Percentiles rank a stretch among this genome's conserved stretches.
These are phyloP conservation scores for Neurospora cerealis DNA, from an alignment of 495 filamentous ascomycete genomes.

Conservation along the genomic window DNA sequence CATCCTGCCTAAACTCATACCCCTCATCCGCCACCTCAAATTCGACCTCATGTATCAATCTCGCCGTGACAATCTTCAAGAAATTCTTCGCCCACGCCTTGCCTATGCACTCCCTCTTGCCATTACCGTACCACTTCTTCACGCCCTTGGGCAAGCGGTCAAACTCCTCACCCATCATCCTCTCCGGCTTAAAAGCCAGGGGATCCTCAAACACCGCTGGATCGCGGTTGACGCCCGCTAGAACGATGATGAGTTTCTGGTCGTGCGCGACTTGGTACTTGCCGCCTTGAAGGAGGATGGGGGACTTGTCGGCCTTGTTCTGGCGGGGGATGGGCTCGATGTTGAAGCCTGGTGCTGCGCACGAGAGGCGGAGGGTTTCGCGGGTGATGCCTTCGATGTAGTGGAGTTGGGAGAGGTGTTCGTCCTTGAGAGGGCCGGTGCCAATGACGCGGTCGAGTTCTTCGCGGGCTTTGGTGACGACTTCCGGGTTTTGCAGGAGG, in stretches of 20 bases:
- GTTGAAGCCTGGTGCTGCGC: slow-evolving; percentile 60
- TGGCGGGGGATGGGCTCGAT: slow-evolving; percentile 43
- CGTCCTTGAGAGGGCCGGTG: slow-evolving; percentile 36
- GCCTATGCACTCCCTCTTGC: slow-evolving; percentile 57
- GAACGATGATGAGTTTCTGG: slow-evolving; percentile 50
- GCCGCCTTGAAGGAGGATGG: slow-evolving; percentile 42
- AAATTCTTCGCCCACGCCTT: slow-evolving; percentile 62
- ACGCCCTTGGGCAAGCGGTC: slow-evolving; percentile 45
- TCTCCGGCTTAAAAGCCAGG: slow-evolving; percentile 52
- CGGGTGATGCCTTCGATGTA: slow-evolving; percentile 57
- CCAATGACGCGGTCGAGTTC: slow-evolving; percentile 58
- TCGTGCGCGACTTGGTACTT: slow-evolving; percentile 56
- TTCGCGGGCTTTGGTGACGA: slow-evolving; percentile 49
- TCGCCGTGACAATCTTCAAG: slow-evolving; percentile 41
- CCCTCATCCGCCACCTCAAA: slow-evolving; percentile 46
- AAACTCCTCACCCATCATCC: slow-evolving; percentile 56
- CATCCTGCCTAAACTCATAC: slow-evolving; percentile 44
- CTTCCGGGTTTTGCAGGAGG: slow-evolving; percentile 50
- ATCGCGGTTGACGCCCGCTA: slow-evolving; percentile 55
- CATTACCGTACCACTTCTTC: slow-evolving; percentile 65
- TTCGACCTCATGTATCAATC: slow-evolving; percentile 52
- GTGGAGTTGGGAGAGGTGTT: slow-evolving; percentile 47
- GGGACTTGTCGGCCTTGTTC: slow-evolving; percentile 32
- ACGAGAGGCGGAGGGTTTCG: slow-evolving; percentile 55
- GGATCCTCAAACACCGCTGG: slow-evolving; percentile 55